These are phyloP conservation scores for Metschnikowia chrysomelidarum DNA, from an alignment of 805 yeast species.

Conservation along the genomic window DNA sequence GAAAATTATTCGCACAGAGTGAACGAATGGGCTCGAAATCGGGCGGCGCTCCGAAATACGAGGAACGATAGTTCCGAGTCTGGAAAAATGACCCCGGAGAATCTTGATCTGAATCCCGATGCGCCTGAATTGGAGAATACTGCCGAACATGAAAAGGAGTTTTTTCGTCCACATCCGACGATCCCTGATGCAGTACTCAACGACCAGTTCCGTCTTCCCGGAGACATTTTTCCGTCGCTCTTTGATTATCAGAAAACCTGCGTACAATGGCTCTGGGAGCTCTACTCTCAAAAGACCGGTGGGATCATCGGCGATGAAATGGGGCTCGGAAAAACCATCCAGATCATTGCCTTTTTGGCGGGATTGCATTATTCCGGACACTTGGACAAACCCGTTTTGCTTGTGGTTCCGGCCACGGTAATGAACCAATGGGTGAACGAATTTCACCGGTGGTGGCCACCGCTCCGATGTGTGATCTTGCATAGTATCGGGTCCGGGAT, in stretches of 20 bases:
- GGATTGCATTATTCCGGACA: slow-evolving; percentile 81
- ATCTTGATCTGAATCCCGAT: too few relatives aligned
- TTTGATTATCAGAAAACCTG: slow-evolving; percentile 96
- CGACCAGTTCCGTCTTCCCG: slow-evolving; percentile 73
- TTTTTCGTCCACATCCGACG: slow-evolving; percentile 75
- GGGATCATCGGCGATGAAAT: slow-evolving; percentile 97
- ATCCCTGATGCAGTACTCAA: slow-evolving; percentile 73
- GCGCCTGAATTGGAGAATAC: slow-evolving; percentile 8
- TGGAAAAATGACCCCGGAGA: slow-evolving; percentile 8
- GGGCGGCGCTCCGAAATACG: slow-evolving; percentile 50
- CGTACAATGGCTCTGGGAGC: slow-evolving; percentile 96
- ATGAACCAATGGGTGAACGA: slow-evolving; percentile 97
- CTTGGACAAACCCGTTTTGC: slow-evolving; percentile 71
- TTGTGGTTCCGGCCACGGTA: slow-evolving; percentile 97
- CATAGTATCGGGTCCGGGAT: slow-evolving; percentile 94
- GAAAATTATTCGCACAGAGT: slow-evolving; percentile 57
- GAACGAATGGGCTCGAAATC: slow-evolving; percentile 52
- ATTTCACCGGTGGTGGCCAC: slow-evolving; percentile 98
- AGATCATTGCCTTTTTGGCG: slow-evolving; percentile 86
- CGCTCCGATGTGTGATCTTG: slow-evolving; percentile 76
- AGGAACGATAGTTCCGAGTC: too few relatives aligned
- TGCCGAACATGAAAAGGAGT: too few relatives aligned
- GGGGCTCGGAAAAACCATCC: slow-evolving; percentile 97
- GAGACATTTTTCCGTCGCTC: slow-evolving; percentile 81
- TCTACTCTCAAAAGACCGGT: slow-evolving; percentile 85